Conservation (phyloP, 495 filamentous ascomycete genomes). For the Talaromyces ruber region DNA sequence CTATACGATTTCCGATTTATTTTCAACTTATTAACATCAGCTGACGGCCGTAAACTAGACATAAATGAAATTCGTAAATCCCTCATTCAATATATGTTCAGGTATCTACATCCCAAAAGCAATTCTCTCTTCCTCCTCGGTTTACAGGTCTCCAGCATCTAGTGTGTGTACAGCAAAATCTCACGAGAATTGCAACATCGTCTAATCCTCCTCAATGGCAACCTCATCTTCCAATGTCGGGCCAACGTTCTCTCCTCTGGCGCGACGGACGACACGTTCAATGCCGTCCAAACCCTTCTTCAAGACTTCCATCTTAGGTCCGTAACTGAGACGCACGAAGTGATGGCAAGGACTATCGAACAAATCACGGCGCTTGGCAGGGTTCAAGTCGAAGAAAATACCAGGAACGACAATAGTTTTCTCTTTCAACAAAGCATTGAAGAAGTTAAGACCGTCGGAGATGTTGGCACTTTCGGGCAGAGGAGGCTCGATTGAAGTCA, state of each 20-base stretch:
- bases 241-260: conserved; percentile 22
- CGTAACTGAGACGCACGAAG: conserved; percentile 87
- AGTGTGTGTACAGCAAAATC: background rate
- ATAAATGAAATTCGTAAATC: background rate
- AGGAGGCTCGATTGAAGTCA: conserved; percentile 38
- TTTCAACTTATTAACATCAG: background rate
- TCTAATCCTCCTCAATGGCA: conserved; percentile 22
- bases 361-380: conserved; percentile 76
- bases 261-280: conserved; percentile 57
- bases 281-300: conserved; percentile 83
- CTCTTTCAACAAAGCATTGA: conserved; percentile 83
- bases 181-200: background rate
- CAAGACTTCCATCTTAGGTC: conserved; percentile 80
- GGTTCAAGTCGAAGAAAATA: conserved; percentile 80
- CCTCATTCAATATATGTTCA: background rate
- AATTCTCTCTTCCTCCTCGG: background rate
- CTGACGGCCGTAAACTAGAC: background rate
- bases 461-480: conserved; percentile 49
- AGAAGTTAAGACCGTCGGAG: conserved; percentile 91
- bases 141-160: background rate
- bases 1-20: background rate
- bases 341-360: conserved; percentile 96
- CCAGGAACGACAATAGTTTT: conserved; percentile 94
- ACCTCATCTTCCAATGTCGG: conserved; percentile 31
- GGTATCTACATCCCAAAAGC: background rate